phyloP scores from a whole-genome alignment of 805 yeast genomes.

The Priceomyces medius region DNA sequence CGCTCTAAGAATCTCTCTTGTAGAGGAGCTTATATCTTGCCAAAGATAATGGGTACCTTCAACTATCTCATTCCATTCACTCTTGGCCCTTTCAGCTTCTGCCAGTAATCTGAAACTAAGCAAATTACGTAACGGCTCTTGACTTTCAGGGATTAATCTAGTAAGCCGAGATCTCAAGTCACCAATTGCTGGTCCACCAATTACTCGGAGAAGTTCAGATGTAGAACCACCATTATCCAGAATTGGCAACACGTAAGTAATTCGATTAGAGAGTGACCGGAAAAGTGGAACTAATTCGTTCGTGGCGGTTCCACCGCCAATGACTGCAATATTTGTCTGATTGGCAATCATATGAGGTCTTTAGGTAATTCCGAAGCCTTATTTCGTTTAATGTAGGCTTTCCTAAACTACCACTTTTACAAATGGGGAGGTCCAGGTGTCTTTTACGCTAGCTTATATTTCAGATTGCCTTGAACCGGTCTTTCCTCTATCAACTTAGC shows the following conservation, averaged over 20 bases:
- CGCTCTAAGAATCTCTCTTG: constrained; percentile 71
- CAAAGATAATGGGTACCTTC: constrained; percentile 77
- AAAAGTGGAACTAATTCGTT: constrained; percentile 69
- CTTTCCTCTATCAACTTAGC: too few species aligned
- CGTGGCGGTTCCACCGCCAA: constrained; percentile 90
- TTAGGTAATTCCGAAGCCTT: too few species aligned
- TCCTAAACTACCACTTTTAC: too few species aligned
- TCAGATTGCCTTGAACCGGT: too few species aligned
- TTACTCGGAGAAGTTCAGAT: constrained; percentile 76
- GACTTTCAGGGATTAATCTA: constrained; percentile 60
- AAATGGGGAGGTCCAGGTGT: too few species aligned
- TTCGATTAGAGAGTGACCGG: constrained; percentile 38
- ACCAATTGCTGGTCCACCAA: constrained; percentile 96
- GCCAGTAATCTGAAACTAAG: constrained; percentile 51
- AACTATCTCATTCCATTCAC: constrained; percentile 75
- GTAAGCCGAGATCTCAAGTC: constrained; percentile 83
- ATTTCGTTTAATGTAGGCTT: too few species aligned
- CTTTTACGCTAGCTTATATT: too few species aligned
- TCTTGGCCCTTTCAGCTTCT: constrained; percentile 51
- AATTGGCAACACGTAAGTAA: constrained; percentile 75
- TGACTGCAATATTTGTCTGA: constrained; percentile 26
- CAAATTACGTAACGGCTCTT: constrained; percentile 30
- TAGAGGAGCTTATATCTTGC: constrained; percentile 56
- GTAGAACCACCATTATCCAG: constrained; percentile 96
- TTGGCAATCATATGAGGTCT: not conserved